phyloP scores from a whole-genome alignment of 805 yeast species.

The Metschnikowia peoriensis region DNA sequence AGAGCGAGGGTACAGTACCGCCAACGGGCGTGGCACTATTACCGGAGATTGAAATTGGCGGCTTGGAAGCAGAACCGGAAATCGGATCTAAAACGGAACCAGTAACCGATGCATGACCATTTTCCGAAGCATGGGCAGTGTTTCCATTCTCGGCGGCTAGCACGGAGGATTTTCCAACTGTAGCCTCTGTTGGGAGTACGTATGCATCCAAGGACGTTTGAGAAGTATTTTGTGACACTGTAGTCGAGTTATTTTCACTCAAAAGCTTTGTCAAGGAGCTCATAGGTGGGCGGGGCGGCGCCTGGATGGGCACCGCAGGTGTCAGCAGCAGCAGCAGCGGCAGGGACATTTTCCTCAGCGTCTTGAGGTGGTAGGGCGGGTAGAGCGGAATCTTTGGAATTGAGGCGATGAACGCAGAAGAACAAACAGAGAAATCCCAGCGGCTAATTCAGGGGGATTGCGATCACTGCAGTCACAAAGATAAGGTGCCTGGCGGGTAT shows the following conservation, averaged over 20 bases:
- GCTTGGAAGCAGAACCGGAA: not conserved
- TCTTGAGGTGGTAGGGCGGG: slow-evolving; percentile 19
- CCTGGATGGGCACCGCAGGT: slow-evolving; percentile 4
- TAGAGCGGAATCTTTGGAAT: slow-evolving; percentile 16
- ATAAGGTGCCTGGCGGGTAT: not conserved
- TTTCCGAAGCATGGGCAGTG: not conserved
- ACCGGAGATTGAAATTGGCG: not conserved
- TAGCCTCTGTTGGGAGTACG: not conserved
- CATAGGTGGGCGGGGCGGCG: slow-evolving; percentile 25
- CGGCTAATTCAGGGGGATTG: not conserved
- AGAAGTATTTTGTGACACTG: slow-evolving; percentile 5
- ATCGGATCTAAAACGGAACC: not conserved
- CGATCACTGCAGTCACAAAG: not conserved
- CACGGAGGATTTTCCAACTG: not conserved
- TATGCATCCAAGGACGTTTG: slow-evolving; percentile 8
- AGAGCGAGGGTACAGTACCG: not conserved
- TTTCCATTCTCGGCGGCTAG: not conserved
- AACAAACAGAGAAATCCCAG: not conserved
- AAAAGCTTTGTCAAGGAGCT: slow-evolving; percentile 38
- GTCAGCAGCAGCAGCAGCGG: not conserved
- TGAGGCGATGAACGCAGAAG: not conserved
- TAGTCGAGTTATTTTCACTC: slow-evolving; percentile 28
- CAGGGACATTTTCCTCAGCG: slow-evolving; percentile 12
- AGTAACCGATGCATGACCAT: too few species aligned
- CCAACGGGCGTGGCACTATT: not conserved